Base-by-base conservation (phyloP, 2,329 filamentous ascomycete species). In the Thermoascus crustaceus region DNA sequence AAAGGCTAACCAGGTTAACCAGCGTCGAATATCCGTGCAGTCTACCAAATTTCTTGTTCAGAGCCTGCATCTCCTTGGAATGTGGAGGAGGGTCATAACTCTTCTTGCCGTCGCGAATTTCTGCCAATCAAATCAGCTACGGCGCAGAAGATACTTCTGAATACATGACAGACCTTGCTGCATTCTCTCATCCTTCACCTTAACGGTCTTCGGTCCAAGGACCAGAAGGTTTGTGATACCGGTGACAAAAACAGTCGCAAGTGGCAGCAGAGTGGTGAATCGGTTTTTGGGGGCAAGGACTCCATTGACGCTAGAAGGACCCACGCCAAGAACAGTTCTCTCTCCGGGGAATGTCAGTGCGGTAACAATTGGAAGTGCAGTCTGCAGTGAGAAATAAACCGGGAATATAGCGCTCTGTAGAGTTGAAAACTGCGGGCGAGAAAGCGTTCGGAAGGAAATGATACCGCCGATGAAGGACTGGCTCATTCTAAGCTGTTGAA, bases 61-160 rank as follows among this genome's bases (percentile, higher is more conserved):
- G 61, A 6, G 69, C 71, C 48, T 76, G 61, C 88, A 96, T 95
- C 66, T 89, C 85, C 48, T 80, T 71, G 4, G 83, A 91, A 52
- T 94, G 85, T 24, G 86, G 84, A 1, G 79, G 73, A 34, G 75
- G 67, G 45, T 94, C 86, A 52, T 82, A 84, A 60, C 80, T 85
- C 57, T 82, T 84, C 72, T 94, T 95, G 36, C 86, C 86, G 56
- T 95, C 89, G 50, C 81, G 78, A 42, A 82, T 86, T 69, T 89
- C 88, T 73, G 25, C 4, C 10, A 30, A 18, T 32, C 36, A 36
- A 30, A n/a, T 2, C 20, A 17, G 10, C 16, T 5, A 35, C 16
- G 4, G 36, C 14, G 25, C n/a, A 38, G 7, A 5, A 22, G 13
- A 10, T 34, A 16, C 34, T n/a, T 33, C n/a, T 9, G 23, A 11